These are phyloP conservation scores for Candida argentea DNA, from an alignment of 805 yeast genomes.

Conservation along the genomic window DNA sequence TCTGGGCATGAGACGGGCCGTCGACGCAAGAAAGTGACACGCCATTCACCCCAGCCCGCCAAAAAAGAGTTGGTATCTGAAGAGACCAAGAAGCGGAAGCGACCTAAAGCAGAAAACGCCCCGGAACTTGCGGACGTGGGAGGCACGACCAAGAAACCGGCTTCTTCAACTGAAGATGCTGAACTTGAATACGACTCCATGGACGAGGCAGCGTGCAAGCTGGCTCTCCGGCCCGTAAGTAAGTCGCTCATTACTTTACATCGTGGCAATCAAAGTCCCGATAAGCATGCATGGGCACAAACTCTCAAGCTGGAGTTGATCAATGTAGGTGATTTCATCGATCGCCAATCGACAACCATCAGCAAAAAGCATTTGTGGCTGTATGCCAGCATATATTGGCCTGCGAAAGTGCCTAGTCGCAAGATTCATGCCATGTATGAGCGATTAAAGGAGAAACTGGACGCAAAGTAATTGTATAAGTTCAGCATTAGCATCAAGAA, in stretches of 20 bases:
- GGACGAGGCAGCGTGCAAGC: constrained; percentile 66
- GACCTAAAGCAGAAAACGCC: not conserved
- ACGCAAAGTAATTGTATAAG: no score
- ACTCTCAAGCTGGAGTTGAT: constrained; percentile 57
- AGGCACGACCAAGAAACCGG: constrained; percentile 6
- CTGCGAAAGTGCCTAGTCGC: constrained; percentile 65
- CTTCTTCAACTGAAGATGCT: constrained; percentile 6
- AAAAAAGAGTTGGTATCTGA: constrained; percentile 10
- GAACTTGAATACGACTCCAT: constrained; percentile 60
- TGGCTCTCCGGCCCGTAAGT: constrained; percentile 53
- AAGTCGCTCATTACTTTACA: constrained; percentile 56
- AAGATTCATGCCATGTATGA: constrained; percentile 71
- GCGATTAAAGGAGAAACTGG: constrained; percentile 12
- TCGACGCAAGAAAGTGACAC: constrained; percentile 2
- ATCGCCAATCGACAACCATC: constrained; percentile 10
- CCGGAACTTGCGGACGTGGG: not conserved
- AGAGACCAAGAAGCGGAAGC: constrained; percentile 9
- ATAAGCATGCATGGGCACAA: constrained; percentile 69
- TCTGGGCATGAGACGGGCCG: constrained; percentile 4
- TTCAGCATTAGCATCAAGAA: not conserved
- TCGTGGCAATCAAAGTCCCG: constrained; percentile 64
- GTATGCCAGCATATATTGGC: constrained; percentile 81
- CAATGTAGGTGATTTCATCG: constrained; percentile 67
- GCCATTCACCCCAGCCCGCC: constrained; percentile 4
- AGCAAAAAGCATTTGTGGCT: constrained; percentile 68